A percentile compares a stretch with the other conserved stretches of the same genome.
These are phyloP conservation scores for Malus hybrid DNA, from an alignment of 331 rosid species.

Conservation along the genomic window DNA sequence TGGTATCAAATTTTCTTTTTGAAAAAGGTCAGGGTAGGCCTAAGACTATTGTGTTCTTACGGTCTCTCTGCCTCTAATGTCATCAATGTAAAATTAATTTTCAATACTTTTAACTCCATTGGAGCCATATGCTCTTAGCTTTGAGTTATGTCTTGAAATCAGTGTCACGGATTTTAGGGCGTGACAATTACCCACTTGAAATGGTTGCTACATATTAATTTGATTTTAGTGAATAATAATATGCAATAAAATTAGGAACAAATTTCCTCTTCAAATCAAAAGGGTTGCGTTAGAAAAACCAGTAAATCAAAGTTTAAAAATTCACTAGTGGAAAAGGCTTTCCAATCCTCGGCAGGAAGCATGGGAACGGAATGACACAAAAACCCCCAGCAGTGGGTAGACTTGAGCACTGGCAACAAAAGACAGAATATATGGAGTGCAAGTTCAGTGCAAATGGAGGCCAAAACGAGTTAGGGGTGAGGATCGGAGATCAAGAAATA, in stretches of 20 bases:
- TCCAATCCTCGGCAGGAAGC: constrained; percentile 24
- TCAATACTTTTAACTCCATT: too few species aligned
- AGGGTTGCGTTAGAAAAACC: background rate
- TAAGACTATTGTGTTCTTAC: too few species aligned
- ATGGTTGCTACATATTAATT: background rate
- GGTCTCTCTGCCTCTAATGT: too few species aligned
- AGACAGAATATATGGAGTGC: too few species aligned
- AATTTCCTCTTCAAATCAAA: constrained; percentile 2
- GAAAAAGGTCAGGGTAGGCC: too few species aligned
- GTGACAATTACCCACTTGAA: background rate
- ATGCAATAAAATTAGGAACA: background rate
- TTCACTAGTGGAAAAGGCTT: background rate
- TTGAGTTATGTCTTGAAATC: background rate
- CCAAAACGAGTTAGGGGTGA: too few species aligned
- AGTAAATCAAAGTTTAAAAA: background rate
- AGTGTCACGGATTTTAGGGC: background rate
- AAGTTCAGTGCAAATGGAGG: too few species aligned
- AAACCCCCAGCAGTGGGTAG: constrained; percentile 15
- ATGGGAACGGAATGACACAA: constrained; percentile 13
- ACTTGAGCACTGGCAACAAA: constrained; percentile 12
- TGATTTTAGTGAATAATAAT: background rate
- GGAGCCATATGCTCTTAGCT: too few species aligned
- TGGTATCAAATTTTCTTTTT: too few species aligned
- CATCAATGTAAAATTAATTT: too few species aligned
- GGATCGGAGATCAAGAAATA: too few species aligned